Percentiles rank a stretch among this genome's conserved stretches.
Evolutionary conservation across 495 filamentous ascomycete genomes (phyloP).

Genomic region (Tetracladium marchalianum): DNA sequence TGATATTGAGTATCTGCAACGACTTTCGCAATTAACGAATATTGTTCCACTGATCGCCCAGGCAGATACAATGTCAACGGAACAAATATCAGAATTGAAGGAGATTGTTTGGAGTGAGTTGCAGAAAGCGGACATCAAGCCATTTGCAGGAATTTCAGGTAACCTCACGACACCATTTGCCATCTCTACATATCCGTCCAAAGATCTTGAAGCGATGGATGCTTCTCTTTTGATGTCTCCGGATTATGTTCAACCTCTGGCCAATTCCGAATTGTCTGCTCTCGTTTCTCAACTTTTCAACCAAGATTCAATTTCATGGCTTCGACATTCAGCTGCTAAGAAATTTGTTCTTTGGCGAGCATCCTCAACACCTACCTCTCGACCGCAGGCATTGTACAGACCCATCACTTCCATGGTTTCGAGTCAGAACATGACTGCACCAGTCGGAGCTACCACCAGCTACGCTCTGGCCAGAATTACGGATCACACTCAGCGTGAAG

Average conservation of each 20-base stretch:
- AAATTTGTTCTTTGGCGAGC: slow-evolving; percentile 69
- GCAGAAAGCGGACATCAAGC: slow-evolving; percentile 43
- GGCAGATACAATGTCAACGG: slow-evolving; percentile 54
- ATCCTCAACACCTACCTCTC: slow-evolving; percentile 16
- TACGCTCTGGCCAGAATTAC: slow-evolving; percentile 63
- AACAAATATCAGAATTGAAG: slow-evolving; percentile 54
- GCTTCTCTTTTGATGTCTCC: slow-evolving; percentile 91
- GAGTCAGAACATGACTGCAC: slow-evolving; percentile 13
- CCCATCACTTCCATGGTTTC: slow-evolving; percentile 8
- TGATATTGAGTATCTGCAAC: slow-evolving; percentile 69
- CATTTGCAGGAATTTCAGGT: slow-evolving; percentile 52
- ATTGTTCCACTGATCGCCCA: slow-evolving; percentile 78
- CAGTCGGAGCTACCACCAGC: slow-evolving; percentile 35
- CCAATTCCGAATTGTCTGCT: slow-evolving; percentile 60
- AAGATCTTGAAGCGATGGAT: slow-evolving; percentile 86
- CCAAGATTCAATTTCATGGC: slow-evolving; percentile 69
- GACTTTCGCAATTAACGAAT: slow-evolving; percentile 70
- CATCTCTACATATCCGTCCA: slow-evolving; percentile 66
- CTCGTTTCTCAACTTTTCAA: slow-evolving; percentile 72
- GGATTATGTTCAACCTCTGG: slow-evolving; percentile 79
- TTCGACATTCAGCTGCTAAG: slow-evolving; percentile 77
- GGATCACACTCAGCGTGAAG: slow-evolving; percentile 62
- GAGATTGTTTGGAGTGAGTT: slow-evolving; percentile 49
- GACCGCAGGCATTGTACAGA: slow-evolving; percentile 17
- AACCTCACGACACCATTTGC: slow-evolving; percentile 50